phyloP scores from a whole-genome alignment of 2,329 filamentous ascomycete species.

The Nemania serpens region DNA sequence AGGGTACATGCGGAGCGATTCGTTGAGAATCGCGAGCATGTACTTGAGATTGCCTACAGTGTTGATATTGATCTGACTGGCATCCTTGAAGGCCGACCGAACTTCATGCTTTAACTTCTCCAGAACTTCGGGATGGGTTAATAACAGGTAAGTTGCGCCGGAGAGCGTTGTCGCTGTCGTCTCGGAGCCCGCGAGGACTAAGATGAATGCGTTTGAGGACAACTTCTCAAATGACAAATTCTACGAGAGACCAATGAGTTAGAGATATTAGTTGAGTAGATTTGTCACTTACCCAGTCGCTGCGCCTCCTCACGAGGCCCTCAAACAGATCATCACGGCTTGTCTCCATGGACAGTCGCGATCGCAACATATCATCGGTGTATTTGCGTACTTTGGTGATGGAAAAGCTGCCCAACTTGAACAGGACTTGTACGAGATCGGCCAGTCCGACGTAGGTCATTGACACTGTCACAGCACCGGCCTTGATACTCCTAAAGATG shows the following conservation, averaged over 20 bases:
- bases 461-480: slow-evolving; percentile 30
- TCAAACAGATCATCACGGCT: slow-evolving; percentile 41
- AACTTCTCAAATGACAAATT: slow-evolving; percentile 36
- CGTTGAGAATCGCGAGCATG: slow-evolving; percentile 49
- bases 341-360: slow-evolving; percentile 33
- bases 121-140: slow-evolving; percentile 40
- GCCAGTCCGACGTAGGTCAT: slow-evolving; percentile 33
- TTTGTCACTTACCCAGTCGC: slow-evolving; percentile 37
- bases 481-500: slow-evolving; percentile 39
- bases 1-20: slow-evolving; percentile 50
- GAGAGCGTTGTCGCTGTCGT: slow-evolving; percentile 40
- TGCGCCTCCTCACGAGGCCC: slow-evolving; percentile 39
- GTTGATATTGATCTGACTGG: slow-evolving; percentile 46
- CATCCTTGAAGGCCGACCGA: slow-evolving; percentile 42
- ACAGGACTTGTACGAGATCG: slow-evolving; percentile 32
- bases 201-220: slow-evolving; percentile 36
- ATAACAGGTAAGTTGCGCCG: slow-evolving; percentile 38
- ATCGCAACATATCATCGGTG: slow-evolving; percentile 32
- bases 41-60: slow-evolving; percentile 45
- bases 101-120: slow-evolving; percentile 47
- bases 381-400: slow-evolving; percentile 25
- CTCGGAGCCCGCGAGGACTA: slow-evolving; percentile 39
- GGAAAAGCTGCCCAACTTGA: slow-evolving; percentile 20
- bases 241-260: slow-evolving; percentile 19
- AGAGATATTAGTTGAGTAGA: not conserved